Evolutionary conservation across 2,329 filamentous ascomycete species (phyloP).

Genomic region (Nemania sp.): DNA sequence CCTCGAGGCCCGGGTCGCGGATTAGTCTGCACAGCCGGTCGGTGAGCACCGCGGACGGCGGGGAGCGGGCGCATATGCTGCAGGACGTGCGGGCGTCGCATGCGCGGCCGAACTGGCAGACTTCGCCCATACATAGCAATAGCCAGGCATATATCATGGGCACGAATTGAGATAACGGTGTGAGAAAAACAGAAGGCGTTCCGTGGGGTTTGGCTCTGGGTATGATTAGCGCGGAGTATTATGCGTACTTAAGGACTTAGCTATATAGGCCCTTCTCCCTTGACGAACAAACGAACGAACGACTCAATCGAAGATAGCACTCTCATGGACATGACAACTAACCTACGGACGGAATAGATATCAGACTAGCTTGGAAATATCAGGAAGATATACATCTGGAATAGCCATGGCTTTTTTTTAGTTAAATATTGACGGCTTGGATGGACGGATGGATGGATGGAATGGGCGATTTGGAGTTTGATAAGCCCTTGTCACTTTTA

Average conservation of each 20-base stretch:
- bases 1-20: constrained; percentile 41
- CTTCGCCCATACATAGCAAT: constrained; percentile 54
- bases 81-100: constrained; percentile 22
- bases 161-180: constrained; percentile 19
- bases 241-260: too few relatives aligned
- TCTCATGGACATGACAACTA: background rate
- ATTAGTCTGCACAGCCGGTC: constrained; percentile 43
- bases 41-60: constrained; percentile 43
- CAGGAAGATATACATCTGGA: background rate
- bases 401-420: background rate
- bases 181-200: background rate
- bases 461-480: constrained; percentile 15
- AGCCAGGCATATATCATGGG: constrained; percentile 33
- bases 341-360: background rate
- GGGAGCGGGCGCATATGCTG: constrained; percentile 20
- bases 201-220: background rate
- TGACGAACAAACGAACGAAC: too few relatives aligned
- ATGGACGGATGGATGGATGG: background rate
- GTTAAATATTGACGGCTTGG: background rate
- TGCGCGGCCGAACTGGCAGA: constrained; percentile 55
- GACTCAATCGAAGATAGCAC: background rate
- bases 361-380: background rate
- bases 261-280: too few relatives aligned
- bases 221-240: background rate
- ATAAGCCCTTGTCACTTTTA: background rate